Percentiles rank a stretch among this genome's conserved stretches.
These are phyloP conservation scores for Cordyceps tenuipes DNA, from an alignment of 2,329 filamentous ascomycete genomes.

Conservation along the genomic window DNA sequence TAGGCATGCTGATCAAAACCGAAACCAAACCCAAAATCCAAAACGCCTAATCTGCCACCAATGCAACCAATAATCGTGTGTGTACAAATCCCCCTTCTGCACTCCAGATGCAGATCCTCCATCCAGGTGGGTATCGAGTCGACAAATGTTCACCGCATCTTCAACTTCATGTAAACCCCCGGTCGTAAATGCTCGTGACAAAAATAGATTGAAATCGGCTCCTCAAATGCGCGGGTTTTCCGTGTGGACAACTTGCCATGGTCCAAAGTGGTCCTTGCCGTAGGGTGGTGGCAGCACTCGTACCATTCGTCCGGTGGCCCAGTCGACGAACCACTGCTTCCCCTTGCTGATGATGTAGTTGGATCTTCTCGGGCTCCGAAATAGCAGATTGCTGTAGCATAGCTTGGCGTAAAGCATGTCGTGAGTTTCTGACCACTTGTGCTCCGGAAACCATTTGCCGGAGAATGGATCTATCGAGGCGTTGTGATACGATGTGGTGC, in stretches of 20 bases:
- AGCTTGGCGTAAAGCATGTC: slow-evolving; percentile 52
- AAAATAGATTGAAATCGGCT: not conserved
- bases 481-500: slow-evolving; percentile 37
- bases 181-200: slow-evolving; percentile 8
- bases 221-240: slow-evolving; percentile 39
- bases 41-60: slow-evolving; percentile 1
- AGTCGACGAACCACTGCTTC: slow-evolving; percentile 52
- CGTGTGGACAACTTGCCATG: slow-evolving; percentile 42
- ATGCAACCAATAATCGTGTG: slow-evolving; percentile 5
- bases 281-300: slow-evolving; percentile 46
- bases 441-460: slow-evolving; percentile 49
- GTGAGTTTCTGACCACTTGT: slow-evolving; percentile 46
- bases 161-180: not conserved
- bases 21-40: not conserved
- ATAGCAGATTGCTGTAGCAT: slow-evolving; percentile 51
- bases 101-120: not conserved
- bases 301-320: slow-evolving; percentile 47
- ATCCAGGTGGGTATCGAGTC: slow-evolving; percentile 1
- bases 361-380: slow-evolving; percentile 48
- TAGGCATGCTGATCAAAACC: not conserved
- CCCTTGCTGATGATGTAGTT: slow-evolving; percentile 49
- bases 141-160: not conserved
- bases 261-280: slow-evolving; percentile 39
- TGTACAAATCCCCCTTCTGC: slow-evolving; percentile 1
- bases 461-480: slow-evolving; percentile 38